A percentile compares a stretch with the other conserved stretches of the same genome.
Evolutionary conservation across 164 flowering plant species (phyloP).

Genomic region (Vitis vinifera): ASM3070453v1 NC_081811.1:11808001-11808500

Average conservation of each 20-base stretch:
- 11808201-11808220: slow-evolving; percentile 82
- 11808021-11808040: slow-evolving; percentile 14
- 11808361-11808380: background rate
- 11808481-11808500: too few relatives aligned
- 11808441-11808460: background rate
- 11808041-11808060: slow-evolving; percentile 1
- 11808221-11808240: slow-evolving; percentile 63
- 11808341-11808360: too few relatives aligned
- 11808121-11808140: slow-evolving; percentile 52
- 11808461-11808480: too few relatives aligned
- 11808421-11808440: background rate
- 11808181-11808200: slow-evolving; percentile 63
- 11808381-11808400: background rate
- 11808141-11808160: slow-evolving; percentile 81
- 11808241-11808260: slow-evolving; percentile 79
- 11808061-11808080: slow-evolving; percentile 10
- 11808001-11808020: background rate
- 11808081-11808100: slow-evolving; percentile 11
- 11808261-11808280: slow-evolving; percentile 72
- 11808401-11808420: background rate
- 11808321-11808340: too few relatives aligned
- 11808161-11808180: slow-evolving; percentile 83
- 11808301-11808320: background rate
- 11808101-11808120: background rate
- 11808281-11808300: slow-evolving; percentile 2